These are phyloP conservation scores for Tanacetum coccineum DNA, from an alignment of 129 eudicot genomes.

Conservation along the genomic window DNA sequence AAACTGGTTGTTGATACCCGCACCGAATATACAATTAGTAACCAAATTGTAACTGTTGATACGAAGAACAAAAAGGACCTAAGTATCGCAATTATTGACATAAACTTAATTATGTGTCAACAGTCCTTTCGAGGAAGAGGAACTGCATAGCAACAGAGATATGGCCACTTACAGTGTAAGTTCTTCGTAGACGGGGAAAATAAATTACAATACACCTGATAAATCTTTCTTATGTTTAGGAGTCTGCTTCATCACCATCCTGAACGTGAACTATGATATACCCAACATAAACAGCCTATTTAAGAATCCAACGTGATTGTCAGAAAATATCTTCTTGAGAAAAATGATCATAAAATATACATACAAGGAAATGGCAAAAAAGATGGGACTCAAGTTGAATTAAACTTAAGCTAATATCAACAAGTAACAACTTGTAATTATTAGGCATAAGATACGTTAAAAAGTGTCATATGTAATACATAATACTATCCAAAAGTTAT, in stretches of 20 bases:
- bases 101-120: not conserved
- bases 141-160: slow-evolving; percentile 33
- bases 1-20: not conserved
- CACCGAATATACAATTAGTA: slow-evolving; percentile 10
- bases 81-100: slow-evolving; percentile 1
- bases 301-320: slow-evolving; percentile 40
- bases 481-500: not conserved
- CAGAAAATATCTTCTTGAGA: slow-evolving; percentile 33
- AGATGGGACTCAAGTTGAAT: slow-evolving; percentile 9
- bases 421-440: slow-evolving; percentile 10
- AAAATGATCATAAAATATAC: slow-evolving; percentile 11
- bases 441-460: not conserved
- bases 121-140: slow-evolving; percentile 8
- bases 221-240: slow-evolving; percentile 42
- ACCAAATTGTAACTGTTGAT: not conserved
- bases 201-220: slow-evolving; percentile 42
- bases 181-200: slow-evolving; percentile 19
- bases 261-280: slow-evolving; percentile 46
- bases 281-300: slow-evolving; percentile 47
- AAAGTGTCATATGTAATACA: not conserved
- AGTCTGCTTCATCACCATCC: slow-evolving; percentile 49
- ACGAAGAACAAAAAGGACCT: not conserved
- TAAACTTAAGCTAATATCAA: slow-evolving; percentile 17
- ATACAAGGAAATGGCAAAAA: not conserved
- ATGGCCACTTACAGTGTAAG: slow-evolving; percentile 35